Conservation (phyloP, 2,329 filamentous ascomycete species). For the Sclerotinia trifoliorum region DNA sequence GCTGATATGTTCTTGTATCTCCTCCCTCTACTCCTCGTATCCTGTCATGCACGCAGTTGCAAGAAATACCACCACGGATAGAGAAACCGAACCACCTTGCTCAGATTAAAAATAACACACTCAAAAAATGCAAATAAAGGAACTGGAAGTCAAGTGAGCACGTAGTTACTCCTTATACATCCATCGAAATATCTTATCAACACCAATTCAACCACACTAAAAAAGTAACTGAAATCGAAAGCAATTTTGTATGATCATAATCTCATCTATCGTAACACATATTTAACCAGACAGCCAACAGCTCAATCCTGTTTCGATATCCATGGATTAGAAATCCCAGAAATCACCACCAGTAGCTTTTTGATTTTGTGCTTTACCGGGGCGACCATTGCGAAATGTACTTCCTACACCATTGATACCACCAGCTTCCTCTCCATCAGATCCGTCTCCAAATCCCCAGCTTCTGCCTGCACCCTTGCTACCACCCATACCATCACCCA, state of each 20-base stretch:
- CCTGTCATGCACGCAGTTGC: no score
- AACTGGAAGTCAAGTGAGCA: not conserved
- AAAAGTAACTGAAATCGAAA: not conserved
- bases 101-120: constrained; percentile 8
- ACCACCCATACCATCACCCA: constrained; percentile 59
- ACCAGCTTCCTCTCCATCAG: constrained; percentile 45
- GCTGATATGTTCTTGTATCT: no score
- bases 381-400: constrained; percentile 33
- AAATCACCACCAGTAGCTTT: constrained; percentile 40
- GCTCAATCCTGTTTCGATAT: not conserved
- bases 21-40: no score
- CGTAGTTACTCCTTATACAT: not conserved
- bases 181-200: not conserved
- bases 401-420: constrained; percentile 27
- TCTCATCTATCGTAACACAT: constrained; percentile 20
- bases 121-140: not conserved
- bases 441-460: constrained; percentile 58
- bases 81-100: not conserved
- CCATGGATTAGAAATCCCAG: constrained; percentile 41
- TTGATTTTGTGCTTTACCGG: constrained; percentile 35
- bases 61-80: no score
- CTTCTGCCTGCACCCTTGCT: constrained; percentile 42
- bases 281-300: not conserved
- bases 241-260: constrained; percentile 14
- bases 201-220: not conserved